phyloP scores from a whole-genome alignment of 768 basidiomycete species.

The Mycena chlorophos region DNA sequence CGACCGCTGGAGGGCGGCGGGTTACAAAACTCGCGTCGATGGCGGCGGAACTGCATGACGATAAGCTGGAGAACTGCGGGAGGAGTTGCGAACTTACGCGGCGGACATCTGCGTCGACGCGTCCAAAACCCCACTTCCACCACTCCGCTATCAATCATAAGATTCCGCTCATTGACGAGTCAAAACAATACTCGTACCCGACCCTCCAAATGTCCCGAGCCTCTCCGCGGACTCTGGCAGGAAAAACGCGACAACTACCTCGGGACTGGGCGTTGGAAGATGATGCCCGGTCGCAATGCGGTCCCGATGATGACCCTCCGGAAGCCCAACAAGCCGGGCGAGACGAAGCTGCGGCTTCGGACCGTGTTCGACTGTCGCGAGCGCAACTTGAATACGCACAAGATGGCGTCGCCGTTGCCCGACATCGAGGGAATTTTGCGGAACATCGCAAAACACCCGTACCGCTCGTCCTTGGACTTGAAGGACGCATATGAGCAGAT shows the following conservation, averaged over 20 bases:
- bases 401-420: constrained; percentile 12
- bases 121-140: constrained; percentile 26
- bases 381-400: constrained; percentile 22
- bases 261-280: constrained; percentile 26
- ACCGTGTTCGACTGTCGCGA: constrained; percentile 21
- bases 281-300: constrained; percentile 15
- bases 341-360: constrained; percentile 12
- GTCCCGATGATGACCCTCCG: constrained; percentile 28
- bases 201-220: constrained; percentile 29
- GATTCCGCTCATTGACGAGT: constrained; percentile 32
- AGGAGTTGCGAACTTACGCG: constrained; percentile 13
- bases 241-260: constrained; percentile 23
- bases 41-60: neutral
- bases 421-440: constrained; percentile 14
- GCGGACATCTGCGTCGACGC: constrained; percentile 18
- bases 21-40: constrained; percentile 9
- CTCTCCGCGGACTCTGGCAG: constrained; percentile 11
- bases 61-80: constrained; percentile 2
- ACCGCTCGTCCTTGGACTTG: constrained; percentile 32
- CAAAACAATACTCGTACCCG: constrained; percentile 24
- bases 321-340: constrained; percentile 11
- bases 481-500: constrained; percentile 46
- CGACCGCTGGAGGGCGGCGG: constrained; percentile 8
- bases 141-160: constrained; percentile 32
- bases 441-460: constrained; percentile 14